phyloP scores from a whole-genome alignment of 1,139 yeast genomes.

The Yamadazyma aaseri region DNA sequence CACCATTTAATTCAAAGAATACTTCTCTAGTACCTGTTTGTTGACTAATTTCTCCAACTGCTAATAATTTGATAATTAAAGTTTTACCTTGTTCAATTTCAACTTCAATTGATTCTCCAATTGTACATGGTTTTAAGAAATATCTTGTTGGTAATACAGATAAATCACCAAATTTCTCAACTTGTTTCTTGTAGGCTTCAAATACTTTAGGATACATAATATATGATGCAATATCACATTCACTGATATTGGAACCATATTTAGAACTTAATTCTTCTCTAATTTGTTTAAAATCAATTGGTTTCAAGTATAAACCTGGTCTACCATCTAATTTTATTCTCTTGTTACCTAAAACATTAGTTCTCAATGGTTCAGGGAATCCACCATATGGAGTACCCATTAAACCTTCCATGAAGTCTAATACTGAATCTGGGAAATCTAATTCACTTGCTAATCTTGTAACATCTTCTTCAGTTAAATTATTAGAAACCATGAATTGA shows the following conservation, averaged over 20 bases:
- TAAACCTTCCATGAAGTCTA: conserved; percentile 97
- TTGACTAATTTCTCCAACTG: conserved; percentile 83
- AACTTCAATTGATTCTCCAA: conserved; percentile 86
- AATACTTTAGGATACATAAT: conserved; percentile 97
- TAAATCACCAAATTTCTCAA: conserved; percentile 84
- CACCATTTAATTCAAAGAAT: conserved; percentile 97
- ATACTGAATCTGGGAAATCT: conserved; percentile 97
- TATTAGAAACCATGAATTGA: conserved; percentile 97
- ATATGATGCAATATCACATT: conserved; percentile 90
- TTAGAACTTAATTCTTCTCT: conserved; percentile 69
- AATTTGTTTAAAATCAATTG: conserved; percentile 72
- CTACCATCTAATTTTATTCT: conserved; percentile 85
- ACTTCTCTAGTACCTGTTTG: conserved; percentile 94
- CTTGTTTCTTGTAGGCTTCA: conserved; percentile 75
- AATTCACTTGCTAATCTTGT: conserved; percentile 80
- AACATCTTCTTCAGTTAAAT: conserved; percentile 81
- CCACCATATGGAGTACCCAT: conserved; percentile 99
- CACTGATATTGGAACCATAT: conserved; percentile 62
- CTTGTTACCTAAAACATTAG: conserved; percentile 78
- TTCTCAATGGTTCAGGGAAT: conserved; percentile 97
- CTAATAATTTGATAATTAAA: conserved; percentile 85
- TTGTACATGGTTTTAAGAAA: conserved; percentile 81
- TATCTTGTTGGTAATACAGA: conserved; percentile 90
- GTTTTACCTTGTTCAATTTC: conserved; percentile 95
- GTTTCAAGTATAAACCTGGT: conserved; percentile 87